A percentile compares a stretch with the other conserved stretches of the same genome.
Conservation (phyloP, 495 filamentous ascomycete genomes). For the Daldinia decipiens region DNA sequence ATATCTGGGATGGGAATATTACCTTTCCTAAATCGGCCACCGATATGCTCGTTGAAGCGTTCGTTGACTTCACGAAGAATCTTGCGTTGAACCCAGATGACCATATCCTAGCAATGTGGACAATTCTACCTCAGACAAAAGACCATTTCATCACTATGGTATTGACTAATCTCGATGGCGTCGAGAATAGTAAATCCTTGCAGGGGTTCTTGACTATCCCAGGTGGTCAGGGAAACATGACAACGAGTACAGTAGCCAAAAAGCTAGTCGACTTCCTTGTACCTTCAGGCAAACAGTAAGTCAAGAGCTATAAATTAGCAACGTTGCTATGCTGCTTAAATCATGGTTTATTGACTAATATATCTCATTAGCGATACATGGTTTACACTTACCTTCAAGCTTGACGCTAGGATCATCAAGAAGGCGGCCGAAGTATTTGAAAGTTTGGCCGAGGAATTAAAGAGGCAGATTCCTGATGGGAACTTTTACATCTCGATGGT, state of each 20-base stretch:
- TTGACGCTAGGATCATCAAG: constrained; percentile 43
- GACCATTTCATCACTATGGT: constrained; percentile 29
- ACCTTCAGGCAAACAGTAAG: constrained; percentile 24
- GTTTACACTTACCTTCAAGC: constrained; percentile 47
- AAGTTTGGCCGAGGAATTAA: constrained; percentile 35
- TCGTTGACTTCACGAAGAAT: constrained; percentile 44
- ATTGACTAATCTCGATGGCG: constrained; percentile 37
- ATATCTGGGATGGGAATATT: constrained; percentile 40
- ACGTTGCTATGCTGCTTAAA: no score
- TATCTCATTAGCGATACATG: constrained; percentile 37
- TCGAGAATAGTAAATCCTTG: constrained; percentile 35
- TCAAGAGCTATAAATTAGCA: not conserved
- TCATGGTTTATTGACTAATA: not conserved
- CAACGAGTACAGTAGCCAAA: constrained; percentile 39
- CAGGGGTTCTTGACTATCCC: constrained; percentile 34
- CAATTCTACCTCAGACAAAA: not conserved
- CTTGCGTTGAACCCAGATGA: constrained; percentile 15
- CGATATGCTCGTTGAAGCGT: constrained; percentile 33
- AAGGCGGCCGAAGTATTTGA: constrained; percentile 39
- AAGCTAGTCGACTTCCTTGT: constrained; percentile 38
- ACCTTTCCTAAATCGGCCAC: not conserved
- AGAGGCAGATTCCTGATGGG: constrained; percentile 31
- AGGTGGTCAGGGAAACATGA: constrained; percentile 30
- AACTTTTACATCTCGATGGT: constrained; percentile 55
- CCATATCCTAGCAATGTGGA: constrained; percentile 23